Evolutionary conservation across 768 basidiomycete species (phyloP), one percentile per base, ranked within the genome.

Genomic region (Lentinula sp.): DNA sequence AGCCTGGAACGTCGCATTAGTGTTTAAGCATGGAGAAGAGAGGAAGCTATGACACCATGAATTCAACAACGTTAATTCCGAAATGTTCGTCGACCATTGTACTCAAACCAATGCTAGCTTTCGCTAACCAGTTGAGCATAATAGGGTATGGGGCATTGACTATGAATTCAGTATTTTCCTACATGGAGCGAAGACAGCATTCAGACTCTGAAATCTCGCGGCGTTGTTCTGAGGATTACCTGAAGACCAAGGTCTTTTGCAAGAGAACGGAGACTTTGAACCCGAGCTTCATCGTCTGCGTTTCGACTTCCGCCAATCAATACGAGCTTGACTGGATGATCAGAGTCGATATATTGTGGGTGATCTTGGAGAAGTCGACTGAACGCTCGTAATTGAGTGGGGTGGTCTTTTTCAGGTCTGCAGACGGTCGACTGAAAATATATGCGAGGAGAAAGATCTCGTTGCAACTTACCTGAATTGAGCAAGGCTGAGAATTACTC

Each of bases 41-140:
- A 18, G 56, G 61, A 34, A 64, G 49, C 60, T 64, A 21, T 71
- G 83, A 64, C 53, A 91, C 95, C 95, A 98, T 96, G 66, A 91
- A 96, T 71, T 99, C 96, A 7, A 99, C 96, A 40, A 99, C 81
- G 66, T 95, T 97, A 71, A 99, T 98, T 2, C 97, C 96, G 64
- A 98, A 99, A 70, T 99, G 96, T 72, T 99, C 96, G 68, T 98
- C 95, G 0, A 94, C 83, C 96, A 99, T 99, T 13, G 96, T 97
- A 68, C 92, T 95, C 28, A 98, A 70, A 0, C 96, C 95, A 15
- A 98, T 80, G 63, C 87, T 90, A 1, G 94, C 85, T 49, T 75
- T 75, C 6, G 88, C 84, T 2, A 99, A 78, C 81, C 88, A 87
- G 5, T 71, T 68, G 3, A 94, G 79, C 62, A 98, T 80, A 31